Percentiles rank a stretch among this genome's conserved stretches.
phyloP scores from a whole-genome alignment of 495 filamentous ascomycete species.

The Penicillium daleae region DNA sequence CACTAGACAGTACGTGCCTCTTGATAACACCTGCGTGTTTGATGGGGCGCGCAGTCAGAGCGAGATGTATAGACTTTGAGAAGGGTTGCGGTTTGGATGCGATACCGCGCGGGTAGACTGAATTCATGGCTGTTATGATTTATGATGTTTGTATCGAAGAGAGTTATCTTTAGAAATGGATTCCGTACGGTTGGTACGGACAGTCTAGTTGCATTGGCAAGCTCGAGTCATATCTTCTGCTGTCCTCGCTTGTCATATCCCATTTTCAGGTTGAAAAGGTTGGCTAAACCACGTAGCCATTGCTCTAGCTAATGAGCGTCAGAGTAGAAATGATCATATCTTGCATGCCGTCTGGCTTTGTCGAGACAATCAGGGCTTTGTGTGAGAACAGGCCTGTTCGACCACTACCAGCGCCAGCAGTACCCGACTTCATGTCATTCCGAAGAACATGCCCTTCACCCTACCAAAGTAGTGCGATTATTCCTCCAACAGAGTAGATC shows the following conservation, averaged over 20 bases:
- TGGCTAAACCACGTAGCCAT: background rate
- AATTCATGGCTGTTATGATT: constrained; percentile 13
- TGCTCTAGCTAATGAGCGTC: too few species aligned
- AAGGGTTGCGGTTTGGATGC: background rate
- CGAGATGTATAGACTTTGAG: constrained; percentile 59
- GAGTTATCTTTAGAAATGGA: constrained; percentile 1
- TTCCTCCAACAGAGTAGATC: background rate
- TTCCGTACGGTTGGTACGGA: background rate
- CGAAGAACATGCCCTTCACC: too few species aligned
- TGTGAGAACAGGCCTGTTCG: too few species aligned
- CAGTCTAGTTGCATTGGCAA: background rate
- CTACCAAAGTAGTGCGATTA: too few species aligned
- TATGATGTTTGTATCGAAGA: constrained; percentile 13
- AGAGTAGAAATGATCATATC: background rate
- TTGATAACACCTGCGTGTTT: constrained; percentile 92
- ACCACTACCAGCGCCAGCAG: too few species aligned
- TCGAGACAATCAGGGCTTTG: background rate
- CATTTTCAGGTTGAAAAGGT: background rate
- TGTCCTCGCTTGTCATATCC: background rate
- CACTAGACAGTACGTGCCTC: constrained; percentile 93
- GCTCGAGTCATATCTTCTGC: background rate
- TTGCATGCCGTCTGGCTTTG: too few species aligned
- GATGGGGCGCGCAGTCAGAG: constrained; percentile 84
- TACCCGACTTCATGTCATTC: too few species aligned
- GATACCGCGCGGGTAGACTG: background rate